Evolutionary conservation across 805 yeast genomes (phyloP).

Genomic region (Suhomyces kilbournensis): DNA sequence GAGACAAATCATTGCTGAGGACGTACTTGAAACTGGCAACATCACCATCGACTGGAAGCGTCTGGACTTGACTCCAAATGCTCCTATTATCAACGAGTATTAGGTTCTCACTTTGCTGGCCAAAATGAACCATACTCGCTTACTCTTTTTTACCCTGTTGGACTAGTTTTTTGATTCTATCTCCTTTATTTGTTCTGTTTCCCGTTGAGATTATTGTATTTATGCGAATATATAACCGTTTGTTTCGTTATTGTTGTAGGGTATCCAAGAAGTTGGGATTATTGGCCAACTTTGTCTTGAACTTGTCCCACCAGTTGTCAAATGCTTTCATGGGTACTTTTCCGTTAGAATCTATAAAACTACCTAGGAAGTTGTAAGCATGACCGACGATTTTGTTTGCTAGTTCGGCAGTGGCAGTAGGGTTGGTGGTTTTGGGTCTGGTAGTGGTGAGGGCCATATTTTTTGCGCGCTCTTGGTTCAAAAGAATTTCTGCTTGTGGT

Average conservation of each 20-base stretch:
- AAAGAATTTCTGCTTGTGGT: constrained; percentile 57
- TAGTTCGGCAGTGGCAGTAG: constrained; percentile 45
- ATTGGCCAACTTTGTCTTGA: constrained; percentile 66
- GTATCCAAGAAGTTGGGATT: constrained; percentile 79
- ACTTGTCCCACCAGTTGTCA: constrained; percentile 95
- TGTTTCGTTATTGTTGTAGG: constrained; percentile 10
- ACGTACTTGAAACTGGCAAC: too few relatives aligned
- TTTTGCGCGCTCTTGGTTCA: constrained; percentile 42
- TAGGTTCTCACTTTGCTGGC: not conserved
- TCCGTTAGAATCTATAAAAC: constrained; percentile 78
- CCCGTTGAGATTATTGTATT: not conserved
- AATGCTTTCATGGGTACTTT: constrained; percentile 84
- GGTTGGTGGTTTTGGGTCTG: constrained; percentile 13
- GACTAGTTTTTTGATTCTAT: not conserved
- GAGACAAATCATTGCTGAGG: not conserved
- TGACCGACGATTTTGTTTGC: constrained; percentile 88
- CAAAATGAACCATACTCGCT: not conserved
- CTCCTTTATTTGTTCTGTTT: not conserved
- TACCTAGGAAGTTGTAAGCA: constrained; percentile 86
- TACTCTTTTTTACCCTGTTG: not conserved
- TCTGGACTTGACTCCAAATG: not conserved
- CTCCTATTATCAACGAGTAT: not conserved
- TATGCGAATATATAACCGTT: not conserved
- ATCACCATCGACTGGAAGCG: not conserved
- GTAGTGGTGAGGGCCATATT: constrained; percentile 19